phyloP scores from a whole-genome alignment of 1,284 basidiomycete species.

The Leccinum glutinopallens region DNA sequence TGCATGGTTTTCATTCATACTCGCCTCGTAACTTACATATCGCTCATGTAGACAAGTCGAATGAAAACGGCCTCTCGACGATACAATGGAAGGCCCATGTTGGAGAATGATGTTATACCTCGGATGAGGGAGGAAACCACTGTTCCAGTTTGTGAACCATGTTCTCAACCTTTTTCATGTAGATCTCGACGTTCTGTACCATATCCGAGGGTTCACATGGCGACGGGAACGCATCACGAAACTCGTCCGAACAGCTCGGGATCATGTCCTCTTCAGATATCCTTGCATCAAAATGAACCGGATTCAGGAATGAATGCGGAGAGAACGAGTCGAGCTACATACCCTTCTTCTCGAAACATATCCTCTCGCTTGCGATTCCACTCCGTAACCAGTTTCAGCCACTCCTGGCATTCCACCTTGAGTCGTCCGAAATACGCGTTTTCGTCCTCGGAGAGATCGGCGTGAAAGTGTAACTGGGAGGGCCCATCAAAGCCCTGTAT shows the following conservation, averaged over 20 bases:
- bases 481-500: conserved; percentile 22
- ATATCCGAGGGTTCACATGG: conserved; percentile 17
- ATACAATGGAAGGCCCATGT: too few species aligned
- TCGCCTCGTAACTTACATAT: too few species aligned
- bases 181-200: conserved; percentile 23
- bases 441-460: conserved; percentile 36
- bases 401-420: conserved; percentile 27
- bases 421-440: conserved; percentile 27
- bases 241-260: conserved; percentile 23
- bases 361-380: conserved; percentile 33
- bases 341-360: conserved; percentile 31
- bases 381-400: conserved; percentile 26
- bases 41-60: too few species aligned
- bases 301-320: not conserved
- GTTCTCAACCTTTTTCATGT: conserved; percentile 30
- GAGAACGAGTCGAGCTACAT: not conserved
- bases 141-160: conserved; percentile 29
- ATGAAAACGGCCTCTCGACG: too few species aligned
- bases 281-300: conserved; percentile 9
- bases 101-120: not conserved
- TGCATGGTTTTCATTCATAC: too few species aligned
- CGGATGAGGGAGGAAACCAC: conserved; percentile 26
- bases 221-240: conserved; percentile 21
- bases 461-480: conserved; percentile 36
- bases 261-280: conserved; percentile 15